phyloP scores from a whole-genome alignment of 805 yeast genomes.

The Cyberlindnera mycetangii region DNA sequence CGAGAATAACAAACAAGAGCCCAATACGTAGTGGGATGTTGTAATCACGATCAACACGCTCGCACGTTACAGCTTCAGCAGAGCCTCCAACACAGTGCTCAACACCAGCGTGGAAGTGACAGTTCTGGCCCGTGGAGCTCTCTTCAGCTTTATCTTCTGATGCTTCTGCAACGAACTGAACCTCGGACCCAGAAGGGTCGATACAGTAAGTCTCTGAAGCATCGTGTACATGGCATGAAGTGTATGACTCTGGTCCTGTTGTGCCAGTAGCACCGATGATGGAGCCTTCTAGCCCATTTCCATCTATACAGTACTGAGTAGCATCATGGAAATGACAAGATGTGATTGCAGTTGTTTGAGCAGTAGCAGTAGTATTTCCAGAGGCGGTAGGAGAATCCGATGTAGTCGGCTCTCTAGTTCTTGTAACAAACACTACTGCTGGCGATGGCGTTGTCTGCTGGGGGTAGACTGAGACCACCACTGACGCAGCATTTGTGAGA shows the following conservation, averaged over 20 bases:
- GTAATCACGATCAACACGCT: constrained; percentile 15
- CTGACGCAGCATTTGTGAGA: neutral
- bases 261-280: constrained; percentile 15
- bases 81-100: constrained; percentile 23
- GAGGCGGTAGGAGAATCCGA: neutral
- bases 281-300: constrained; percentile 16
- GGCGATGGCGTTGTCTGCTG: neutral
- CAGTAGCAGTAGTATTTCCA: constrained; percentile 1
- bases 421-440: neutral
- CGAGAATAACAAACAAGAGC: constrained; percentile 16
- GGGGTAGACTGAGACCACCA: neutral
- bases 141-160: neutral
- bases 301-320: constrained; percentile 17
- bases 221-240: constrained; percentile 21
- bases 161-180: constrained; percentile 7
- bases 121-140: constrained; percentile 8
- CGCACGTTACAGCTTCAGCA: constrained; percentile 16
- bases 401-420: neutral
- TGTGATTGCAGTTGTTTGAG: constrained; percentile 19
- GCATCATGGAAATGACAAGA: constrained; percentile 20
- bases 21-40: constrained; percentile 22
- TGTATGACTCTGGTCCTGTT: constrained; percentile 11
- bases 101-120: constrained; percentile 27
- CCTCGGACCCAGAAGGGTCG: constrained; percentile 17
- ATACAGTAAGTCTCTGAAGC: constrained; percentile 19